Percentiles rank a stretch among this genome's conserved stretches.
These are phyloP conservation scores for Russula vinacea DNA, from an alignment of 768 basidiomycete species.

Conservation along the genomic window DNA sequence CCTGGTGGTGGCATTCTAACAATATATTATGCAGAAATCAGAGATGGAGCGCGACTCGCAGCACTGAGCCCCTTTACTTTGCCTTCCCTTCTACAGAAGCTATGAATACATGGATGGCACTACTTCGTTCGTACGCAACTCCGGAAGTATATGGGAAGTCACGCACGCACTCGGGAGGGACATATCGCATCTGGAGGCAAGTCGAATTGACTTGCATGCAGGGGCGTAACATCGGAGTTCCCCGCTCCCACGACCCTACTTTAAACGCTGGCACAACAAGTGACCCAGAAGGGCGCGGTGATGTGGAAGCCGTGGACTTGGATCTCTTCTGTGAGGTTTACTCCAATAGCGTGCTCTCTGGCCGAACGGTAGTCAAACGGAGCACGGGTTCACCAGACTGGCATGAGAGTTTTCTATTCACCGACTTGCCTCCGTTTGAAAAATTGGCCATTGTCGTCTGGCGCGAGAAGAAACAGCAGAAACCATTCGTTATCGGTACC, in stretches of 20 bases:
- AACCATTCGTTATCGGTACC: slow-evolving; percentile 55
- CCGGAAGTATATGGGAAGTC: slow-evolving; percentile 74
- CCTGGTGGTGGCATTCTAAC: slow-evolving; percentile 12
- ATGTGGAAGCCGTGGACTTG: slow-evolving; percentile 53
- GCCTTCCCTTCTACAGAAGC: slow-evolving; percentile 63
- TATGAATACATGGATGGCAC: slow-evolving; percentile 72
- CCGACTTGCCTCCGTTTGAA: slow-evolving; percentile 77
- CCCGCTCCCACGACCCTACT: slow-evolving; percentile 40
- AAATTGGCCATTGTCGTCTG: slow-evolving; percentile 64
- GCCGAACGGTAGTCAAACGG: slow-evolving; percentile 71
- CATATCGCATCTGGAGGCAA: slow-evolving; percentile 86
- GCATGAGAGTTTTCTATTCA: slow-evolving; percentile 74
- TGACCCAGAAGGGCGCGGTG: slow-evolving; percentile 28
- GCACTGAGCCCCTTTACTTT: slow-evolving; percentile 68
- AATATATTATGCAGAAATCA: slow-evolving; percentile 46
- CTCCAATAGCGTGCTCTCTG: slow-evolving; percentile 62
- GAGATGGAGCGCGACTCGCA: slow-evolving; percentile 51
- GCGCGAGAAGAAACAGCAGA: slow-evolving; percentile 62
- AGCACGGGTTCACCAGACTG: slow-evolving; percentile 68
- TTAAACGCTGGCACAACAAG: slow-evolving; percentile 26
- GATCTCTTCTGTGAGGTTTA: slow-evolving; percentile 80
- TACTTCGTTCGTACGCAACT: slow-evolving; percentile 75
- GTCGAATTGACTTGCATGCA: slow-evolving; percentile 70
- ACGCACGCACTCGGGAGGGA: slow-evolving; percentile 55
- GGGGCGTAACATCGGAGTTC: slow-evolving; percentile 66